phyloP scores from a whole-genome alignment of 257 asterid species.

The Gynochthodes officinalis region DNA sequence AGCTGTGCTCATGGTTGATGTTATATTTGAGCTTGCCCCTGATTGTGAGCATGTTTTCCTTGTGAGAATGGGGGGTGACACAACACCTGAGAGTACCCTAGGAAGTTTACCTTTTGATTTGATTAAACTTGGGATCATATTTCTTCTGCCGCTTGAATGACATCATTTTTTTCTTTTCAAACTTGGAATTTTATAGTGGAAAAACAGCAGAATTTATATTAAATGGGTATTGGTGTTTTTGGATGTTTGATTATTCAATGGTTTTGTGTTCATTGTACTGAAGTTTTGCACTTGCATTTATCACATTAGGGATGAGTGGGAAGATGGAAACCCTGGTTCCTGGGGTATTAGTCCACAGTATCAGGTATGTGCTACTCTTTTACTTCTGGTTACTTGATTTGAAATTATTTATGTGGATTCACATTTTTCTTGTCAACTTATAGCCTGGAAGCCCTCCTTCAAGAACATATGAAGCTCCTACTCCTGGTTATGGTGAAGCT shows the following conservation, averaged over 20 bases:
- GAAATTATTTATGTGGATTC: not conserved
- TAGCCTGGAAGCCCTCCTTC: constrained; percentile 92
- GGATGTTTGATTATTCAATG: not conserved
- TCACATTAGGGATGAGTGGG: constrained; percentile 83
- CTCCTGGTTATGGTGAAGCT: constrained; percentile 95
- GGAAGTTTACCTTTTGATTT: not conserved
- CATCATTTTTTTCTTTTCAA: too few relatives aligned
- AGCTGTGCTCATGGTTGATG: not conserved
- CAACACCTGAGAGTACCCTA: too few relatives aligned
- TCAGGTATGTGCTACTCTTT: constrained; percentile 46
- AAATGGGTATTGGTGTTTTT: not conserved
- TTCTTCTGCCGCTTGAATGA: not conserved
- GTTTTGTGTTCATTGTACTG: constrained; percentile 4
- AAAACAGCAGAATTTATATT: not conserved
- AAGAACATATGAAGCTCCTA: constrained; percentile 93
- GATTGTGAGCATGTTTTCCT: too few relatives aligned
- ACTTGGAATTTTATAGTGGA: not conserved
- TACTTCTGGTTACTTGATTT: constrained; percentile 5
- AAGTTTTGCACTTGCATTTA: constrained; percentile 21
- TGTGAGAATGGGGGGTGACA: not conserved
- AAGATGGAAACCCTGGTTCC: constrained; percentile 96
- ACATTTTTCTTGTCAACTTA: constrained; percentile 16
- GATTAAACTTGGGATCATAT: not conserved
- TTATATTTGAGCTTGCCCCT: not conserved
- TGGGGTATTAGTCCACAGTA: constrained; percentile 97